A percentile compares a stretch with the other conserved stretches of the same genome.
Conservation (phyloP, 2,329 filamentous ascomycete genomes). For the Fonsecaea pedrosoi region DNA sequence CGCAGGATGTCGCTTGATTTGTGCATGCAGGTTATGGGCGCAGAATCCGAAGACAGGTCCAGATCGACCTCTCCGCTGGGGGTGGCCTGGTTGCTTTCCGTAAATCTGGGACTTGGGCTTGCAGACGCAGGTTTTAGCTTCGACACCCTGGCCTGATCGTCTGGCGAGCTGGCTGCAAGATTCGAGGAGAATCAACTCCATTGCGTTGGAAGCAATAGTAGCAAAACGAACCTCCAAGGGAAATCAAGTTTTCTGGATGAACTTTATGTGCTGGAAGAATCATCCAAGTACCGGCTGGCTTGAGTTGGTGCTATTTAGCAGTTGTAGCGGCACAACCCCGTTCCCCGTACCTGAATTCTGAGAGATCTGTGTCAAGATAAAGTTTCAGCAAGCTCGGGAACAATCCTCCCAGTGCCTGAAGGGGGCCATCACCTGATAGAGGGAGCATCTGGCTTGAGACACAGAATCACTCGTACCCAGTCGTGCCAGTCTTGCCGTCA, state of each 20-base stretch:
- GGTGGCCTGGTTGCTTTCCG: conserved; percentile 11
- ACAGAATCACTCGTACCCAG: background rate
- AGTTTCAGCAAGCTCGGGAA: background rate
- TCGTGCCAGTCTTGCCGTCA: background rate
- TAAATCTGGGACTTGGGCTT: conserved; percentile 12
- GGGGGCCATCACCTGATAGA: conserved; percentile 1
- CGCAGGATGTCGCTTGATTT: conserved; percentile 6
- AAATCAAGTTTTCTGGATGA: background rate
- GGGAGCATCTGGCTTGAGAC: background rate
- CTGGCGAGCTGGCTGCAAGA: background rate
- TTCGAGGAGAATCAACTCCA: background rate
- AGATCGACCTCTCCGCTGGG: conserved; percentile 17
- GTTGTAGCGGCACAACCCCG: background rate
- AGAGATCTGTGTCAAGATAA: conserved; percentile 7
- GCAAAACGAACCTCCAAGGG: background rate
- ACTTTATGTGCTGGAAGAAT: background rate
- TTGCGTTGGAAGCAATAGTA: background rate
- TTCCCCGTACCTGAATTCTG: conserved; percentile 2
- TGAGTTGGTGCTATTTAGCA: conserved; percentile 2
- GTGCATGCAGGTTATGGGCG: background rate
- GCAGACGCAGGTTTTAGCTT: background rate
- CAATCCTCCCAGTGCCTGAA: conserved; percentile 2
- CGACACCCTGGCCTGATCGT: background rate
- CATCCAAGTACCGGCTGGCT: background rate
- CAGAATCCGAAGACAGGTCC: background rate